These are phyloP conservation scores for Solanum tarijense DNA, from an alignment of 257 asterid genomes.

Conservation along the genomic window DNA sequence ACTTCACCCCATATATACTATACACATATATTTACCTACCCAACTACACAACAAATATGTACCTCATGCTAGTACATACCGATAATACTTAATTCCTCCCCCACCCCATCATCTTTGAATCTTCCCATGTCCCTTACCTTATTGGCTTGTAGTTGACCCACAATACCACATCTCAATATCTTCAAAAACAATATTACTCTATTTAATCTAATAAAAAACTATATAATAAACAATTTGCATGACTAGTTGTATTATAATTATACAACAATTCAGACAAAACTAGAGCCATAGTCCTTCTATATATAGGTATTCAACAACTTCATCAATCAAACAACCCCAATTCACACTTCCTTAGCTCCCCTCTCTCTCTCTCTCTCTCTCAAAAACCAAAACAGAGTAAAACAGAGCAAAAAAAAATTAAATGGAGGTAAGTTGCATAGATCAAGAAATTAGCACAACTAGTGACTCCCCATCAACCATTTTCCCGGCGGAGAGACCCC, in stretches of 20 bases:
- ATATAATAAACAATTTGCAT: not conserved
- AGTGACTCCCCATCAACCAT: conserved; percentile 31
- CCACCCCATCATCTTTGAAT: conserved; percentile 20
- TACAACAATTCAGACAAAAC: not conserved
- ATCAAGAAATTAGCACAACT: conserved; percentile 39
- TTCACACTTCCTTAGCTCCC: not conserved
- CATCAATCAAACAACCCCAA: not conserved
- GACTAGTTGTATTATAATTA: not conserved
- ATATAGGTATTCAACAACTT: not conserved
- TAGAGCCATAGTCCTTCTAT: not conserved
- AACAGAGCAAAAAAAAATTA: not conserved
- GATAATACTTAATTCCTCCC: not conserved
- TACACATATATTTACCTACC: not conserved
- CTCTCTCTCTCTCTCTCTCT: not conserved
- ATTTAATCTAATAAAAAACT: not conserved
- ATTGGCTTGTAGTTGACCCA: conserved; percentile 50
- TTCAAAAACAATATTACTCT: not conserved
- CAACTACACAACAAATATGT: not conserved
- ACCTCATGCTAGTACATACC: not conserved
- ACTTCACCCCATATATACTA: not conserved
- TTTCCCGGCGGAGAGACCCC: conserved; percentile 18
- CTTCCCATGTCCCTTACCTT: conserved; percentile 42
- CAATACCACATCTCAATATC: conserved; percentile 29
- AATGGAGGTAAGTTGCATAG: conserved; percentile 51
- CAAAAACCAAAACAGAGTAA: not conserved